Conservation (phyloP, 768 basidiomycete species). For the Psilocybe cubensis region DNA sequence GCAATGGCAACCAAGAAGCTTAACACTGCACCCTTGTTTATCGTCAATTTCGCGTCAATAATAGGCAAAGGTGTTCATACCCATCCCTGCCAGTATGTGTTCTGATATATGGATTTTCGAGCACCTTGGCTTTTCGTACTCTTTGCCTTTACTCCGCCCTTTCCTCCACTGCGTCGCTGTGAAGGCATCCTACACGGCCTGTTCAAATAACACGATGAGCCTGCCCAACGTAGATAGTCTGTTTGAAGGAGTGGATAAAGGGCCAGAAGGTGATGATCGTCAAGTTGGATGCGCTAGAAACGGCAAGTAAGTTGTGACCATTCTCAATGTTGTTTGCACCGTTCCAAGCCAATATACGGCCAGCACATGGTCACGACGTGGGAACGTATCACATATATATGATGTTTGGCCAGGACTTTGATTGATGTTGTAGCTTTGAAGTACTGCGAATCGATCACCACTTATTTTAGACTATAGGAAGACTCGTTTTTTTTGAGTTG, state of each 20-base stretch:
- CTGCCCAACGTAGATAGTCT: too few relatives aligned
- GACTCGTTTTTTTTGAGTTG: too few relatives aligned
- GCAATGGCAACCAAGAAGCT: slow-evolving; percentile 1
- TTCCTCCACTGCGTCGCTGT: not conserved
- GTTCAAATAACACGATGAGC: not conserved
- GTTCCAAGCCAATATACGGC: not conserved
- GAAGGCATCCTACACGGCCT: not conserved
- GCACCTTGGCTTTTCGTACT: not conserved
- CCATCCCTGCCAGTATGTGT: not conserved
- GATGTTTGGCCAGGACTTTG: not conserved
- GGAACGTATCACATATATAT: too few relatives aligned
- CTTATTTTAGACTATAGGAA: too few relatives aligned
- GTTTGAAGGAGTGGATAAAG: too few relatives aligned
- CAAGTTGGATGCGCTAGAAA: too few relatives aligned
- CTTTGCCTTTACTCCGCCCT: not conserved
- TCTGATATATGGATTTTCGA: not conserved
- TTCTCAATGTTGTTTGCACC: not conserved
- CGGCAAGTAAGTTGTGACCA: not conserved
- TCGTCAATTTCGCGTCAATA: not conserved
- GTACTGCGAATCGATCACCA: too few relatives aligned
- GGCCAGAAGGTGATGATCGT: too few relatives aligned
- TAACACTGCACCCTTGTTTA: not conserved
- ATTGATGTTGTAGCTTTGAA: too few relatives aligned
- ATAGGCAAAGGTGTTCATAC: too few relatives aligned
- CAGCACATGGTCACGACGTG: not conserved